These are phyloP conservation scores for Bauhinia variegata DNA, from an alignment of 306 rosid species.

Conservation along the genomic window DNA sequence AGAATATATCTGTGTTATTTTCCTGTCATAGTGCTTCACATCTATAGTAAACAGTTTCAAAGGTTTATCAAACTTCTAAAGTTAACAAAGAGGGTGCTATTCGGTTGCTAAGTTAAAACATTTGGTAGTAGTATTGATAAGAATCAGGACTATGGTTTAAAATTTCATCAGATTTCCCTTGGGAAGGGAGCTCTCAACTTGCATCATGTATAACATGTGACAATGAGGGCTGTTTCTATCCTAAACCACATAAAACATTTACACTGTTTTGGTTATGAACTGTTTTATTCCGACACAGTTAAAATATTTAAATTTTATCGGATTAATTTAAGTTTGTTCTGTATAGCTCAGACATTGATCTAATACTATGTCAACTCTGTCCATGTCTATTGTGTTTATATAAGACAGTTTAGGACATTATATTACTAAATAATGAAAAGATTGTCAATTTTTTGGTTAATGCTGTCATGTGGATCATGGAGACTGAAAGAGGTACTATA, in stretches of 20 bases:
- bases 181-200: not conserved
- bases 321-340: too few species aligned
- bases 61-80: not conserved
- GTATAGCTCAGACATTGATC: too few species aligned
- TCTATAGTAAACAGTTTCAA: not conserved
- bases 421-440: not conserved
- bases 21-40: not conserved
- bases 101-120: not conserved
- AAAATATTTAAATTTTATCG: too few species aligned
- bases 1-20: not conserved
- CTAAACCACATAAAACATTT: too few species aligned
- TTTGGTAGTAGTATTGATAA: not conserved
- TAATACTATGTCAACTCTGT: too few species aligned
- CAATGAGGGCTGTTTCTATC: not conserved
- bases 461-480: slow-evolving; percentile 15
- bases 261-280: too few species aligned
- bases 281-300: too few species aligned
- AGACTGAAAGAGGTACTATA: not conserved
- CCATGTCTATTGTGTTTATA: too few species aligned
- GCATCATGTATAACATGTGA: not conserved
- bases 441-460: not conserved
- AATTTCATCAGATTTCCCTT: not conserved
- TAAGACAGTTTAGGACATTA: too few species aligned
- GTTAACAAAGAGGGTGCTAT: not conserved
- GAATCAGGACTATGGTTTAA: not conserved